These are phyloP conservation scores for Rubia peregrina DNA, from an alignment of 305 asterid species.

Conservation along the genomic window DNA sequence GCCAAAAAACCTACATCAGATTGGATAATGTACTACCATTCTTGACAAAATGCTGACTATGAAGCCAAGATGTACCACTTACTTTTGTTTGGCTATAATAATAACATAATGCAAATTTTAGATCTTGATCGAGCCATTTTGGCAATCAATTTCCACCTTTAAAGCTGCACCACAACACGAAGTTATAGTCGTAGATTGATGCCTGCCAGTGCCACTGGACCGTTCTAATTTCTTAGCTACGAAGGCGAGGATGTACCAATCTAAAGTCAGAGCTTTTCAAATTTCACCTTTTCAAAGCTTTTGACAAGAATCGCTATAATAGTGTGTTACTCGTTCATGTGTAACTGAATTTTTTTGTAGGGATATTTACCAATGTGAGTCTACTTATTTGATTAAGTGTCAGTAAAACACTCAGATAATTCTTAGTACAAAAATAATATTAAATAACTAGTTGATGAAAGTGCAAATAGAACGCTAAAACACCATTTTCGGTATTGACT, in stretches of 20 bases:
- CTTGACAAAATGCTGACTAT: constrained; percentile 16
- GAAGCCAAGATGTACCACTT: constrained; percentile 16
- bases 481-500: no score
- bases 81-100: constrained; percentile 1
- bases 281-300: not conserved
- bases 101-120: not conserved
- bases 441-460: no score
- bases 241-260: not conserved
- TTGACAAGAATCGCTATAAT: no score
- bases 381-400: no score
- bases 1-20: constrained; percentile 7
- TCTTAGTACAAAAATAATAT: no score
- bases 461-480: no score
- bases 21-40: not conserved
- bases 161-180: constrained; percentile 4
- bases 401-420: no score
- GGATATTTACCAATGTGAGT: no score
- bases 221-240: not conserved
- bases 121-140: constrained; percentile 3
- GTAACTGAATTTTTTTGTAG: no score
- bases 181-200: not conserved
- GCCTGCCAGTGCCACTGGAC: not conserved
- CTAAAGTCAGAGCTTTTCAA: not conserved
- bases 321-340: no score
- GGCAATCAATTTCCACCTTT: constrained; percentile 6